phyloP scores from a whole-genome alignment of 257 asterid species.

The Mitragyna speciosa region DNA sequence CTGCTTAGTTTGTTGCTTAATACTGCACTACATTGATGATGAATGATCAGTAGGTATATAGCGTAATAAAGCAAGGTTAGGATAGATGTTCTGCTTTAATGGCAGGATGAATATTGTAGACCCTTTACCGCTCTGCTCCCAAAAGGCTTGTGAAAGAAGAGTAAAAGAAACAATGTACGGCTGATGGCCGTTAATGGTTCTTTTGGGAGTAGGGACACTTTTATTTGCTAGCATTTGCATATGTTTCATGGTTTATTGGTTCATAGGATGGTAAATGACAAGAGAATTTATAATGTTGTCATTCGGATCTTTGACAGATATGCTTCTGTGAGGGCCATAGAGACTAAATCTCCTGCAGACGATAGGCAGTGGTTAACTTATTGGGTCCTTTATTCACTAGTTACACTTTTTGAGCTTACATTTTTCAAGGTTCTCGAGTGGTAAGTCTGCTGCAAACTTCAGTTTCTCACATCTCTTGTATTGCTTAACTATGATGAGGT shows the following conservation, averaged over 20 bases:
- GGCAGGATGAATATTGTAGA: neutral
- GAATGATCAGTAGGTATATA: neutral
- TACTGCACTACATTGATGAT: neutral
- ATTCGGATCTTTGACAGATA: conserved; percentile 40
- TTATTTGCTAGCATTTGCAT: neutral
- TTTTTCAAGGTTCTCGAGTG: conserved; percentile 69
- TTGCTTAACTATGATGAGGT: neutral
- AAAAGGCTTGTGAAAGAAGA: neutral
- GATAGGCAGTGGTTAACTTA: conserved; percentile 97
- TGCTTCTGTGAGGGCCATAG: conserved; percentile 79
- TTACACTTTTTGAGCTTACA: conserved; percentile 82
- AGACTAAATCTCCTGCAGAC: conserved; percentile 65
- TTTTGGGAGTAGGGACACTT: neutral
- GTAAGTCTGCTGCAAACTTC: conserved; percentile 28
- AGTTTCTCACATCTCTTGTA: neutral
- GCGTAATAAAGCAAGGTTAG: neutral
- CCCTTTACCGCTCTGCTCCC: neutral
- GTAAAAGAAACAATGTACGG: neutral
- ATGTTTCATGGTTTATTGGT: neutral
- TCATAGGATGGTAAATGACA: neutral
- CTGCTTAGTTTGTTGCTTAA: neutral
- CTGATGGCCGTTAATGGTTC: neutral
- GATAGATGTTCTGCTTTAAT: neutral
- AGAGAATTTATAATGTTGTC: neutral
- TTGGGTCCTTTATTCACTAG: conserved; percentile 89